Evolutionary conservation across 116 monocot genomes (phyloP).

Genomic region (Phalaenopsis hybrid): DNA sequence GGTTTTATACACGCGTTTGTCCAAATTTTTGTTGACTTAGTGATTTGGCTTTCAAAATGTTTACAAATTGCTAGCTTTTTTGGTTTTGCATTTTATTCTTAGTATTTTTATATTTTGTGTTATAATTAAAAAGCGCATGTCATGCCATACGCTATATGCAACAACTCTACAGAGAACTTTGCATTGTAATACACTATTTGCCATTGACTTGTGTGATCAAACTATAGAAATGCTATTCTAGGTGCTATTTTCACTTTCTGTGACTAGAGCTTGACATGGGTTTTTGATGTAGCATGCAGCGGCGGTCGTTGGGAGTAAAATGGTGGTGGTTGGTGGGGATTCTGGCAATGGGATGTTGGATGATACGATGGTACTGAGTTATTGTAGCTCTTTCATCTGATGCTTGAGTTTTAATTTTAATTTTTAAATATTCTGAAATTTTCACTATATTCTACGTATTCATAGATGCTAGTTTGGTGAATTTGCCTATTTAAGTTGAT

Average conservation of each 20-base stretch:
- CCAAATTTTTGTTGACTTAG: too few relatives aligned
- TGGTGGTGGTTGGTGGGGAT: constrained; percentile 95
- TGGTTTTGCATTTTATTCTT: too few relatives aligned
- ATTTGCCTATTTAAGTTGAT: not conserved
- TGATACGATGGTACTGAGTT: constrained; percentile 68
- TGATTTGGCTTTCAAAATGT: too few relatives aligned
- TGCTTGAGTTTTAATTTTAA: not conserved
- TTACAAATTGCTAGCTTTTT: too few relatives aligned
- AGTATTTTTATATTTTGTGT: too few relatives aligned
- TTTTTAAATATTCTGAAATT: not conserved
- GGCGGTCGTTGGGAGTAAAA: constrained; percentile 83
- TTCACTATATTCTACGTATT: not conserved
- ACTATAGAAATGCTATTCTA: not conserved
- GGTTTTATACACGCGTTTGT: too few relatives aligned
- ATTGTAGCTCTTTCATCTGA: not conserved
- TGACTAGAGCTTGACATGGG: constrained; percentile 4
- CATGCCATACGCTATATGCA: too few relatives aligned
- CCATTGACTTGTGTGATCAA: too few relatives aligned
- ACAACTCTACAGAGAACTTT: too few relatives aligned
- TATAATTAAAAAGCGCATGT: too few relatives aligned
- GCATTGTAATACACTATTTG: too few relatives aligned
- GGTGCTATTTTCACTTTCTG: constrained; percentile 3
- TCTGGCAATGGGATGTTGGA: constrained; percentile 63
- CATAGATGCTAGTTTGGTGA: not conserved
- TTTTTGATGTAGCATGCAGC: constrained; percentile 65